Evolutionary conservation across 345 rosid species (phyloP).

Genomic region (Pistacia atlantica): DNA sequence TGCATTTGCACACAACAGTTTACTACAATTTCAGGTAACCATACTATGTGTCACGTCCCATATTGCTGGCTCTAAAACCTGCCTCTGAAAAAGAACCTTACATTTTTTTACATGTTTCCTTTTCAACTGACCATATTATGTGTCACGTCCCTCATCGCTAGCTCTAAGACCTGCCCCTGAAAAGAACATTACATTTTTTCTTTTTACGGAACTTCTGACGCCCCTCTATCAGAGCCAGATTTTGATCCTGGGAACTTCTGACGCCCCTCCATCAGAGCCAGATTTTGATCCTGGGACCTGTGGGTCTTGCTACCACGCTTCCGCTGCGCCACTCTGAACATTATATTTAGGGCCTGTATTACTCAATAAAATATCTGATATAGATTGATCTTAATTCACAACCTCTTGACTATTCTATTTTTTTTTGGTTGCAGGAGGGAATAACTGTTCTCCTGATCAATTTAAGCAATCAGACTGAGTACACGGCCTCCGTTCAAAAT

Average conservation of each 20-base stretch:
- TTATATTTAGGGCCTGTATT: neutral
- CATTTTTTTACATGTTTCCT: too few species aligned
- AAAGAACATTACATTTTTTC: too few species aligned
- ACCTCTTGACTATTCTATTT: neutral
- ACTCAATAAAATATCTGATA: neutral
- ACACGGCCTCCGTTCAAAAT: conserved; percentile 46
- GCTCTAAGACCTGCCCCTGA: too few species aligned
- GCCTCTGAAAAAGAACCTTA: too few species aligned
- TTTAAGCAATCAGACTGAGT: conserved; percentile 66
- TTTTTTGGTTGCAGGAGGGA: conserved; percentile 61
- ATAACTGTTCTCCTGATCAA: conserved; percentile 81
- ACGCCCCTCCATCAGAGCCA: too few species aligned
- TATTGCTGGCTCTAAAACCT: too few species aligned
- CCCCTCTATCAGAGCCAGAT: too few species aligned
- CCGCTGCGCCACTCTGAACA: too few species aligned
- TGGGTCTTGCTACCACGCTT: too few species aligned
- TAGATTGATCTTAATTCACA: neutral
- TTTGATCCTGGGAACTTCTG: neutral
- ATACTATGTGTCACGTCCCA: too few species aligned
- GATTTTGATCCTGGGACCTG: neutral
- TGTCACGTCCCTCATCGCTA: too few species aligned
- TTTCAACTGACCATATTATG: neutral
- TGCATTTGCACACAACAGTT: neutral
- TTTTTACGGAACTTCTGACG: too few species aligned
- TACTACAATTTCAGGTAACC: neutral